Conservation (phyloP, 2,329 filamentous ascomycete species). For the Pseudogymnoascus sp. region DNA sequence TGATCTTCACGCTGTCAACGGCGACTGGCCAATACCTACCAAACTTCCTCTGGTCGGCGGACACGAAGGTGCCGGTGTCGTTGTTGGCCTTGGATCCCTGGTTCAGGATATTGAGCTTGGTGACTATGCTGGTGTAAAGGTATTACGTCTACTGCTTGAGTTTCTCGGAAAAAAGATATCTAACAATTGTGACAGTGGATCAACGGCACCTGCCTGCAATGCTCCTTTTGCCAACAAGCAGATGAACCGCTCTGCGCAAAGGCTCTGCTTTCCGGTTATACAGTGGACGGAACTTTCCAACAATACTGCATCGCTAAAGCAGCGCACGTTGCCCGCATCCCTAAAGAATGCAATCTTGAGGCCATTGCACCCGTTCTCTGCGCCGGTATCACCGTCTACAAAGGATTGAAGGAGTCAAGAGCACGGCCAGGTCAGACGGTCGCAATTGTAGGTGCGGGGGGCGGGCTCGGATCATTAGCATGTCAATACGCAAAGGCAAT, state of each 20-base stretch:
- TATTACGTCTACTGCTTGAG: background rate
- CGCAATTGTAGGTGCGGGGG: constrained; percentile 79
- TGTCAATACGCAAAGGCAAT: constrained; percentile 87
- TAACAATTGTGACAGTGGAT: constrained; percentile 51
- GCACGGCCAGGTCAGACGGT: constrained; percentile 67
- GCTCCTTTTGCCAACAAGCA: constrained; percentile 71
- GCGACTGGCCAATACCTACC: constrained; percentile 78
- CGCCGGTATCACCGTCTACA: constrained; percentile 83
- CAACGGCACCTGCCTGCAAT: constrained; percentile 77
- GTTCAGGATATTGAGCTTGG: constrained; percentile 74
- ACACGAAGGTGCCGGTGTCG: constrained; percentile 70
- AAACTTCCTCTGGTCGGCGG: constrained; percentile 84
- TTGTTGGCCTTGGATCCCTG: constrained; percentile 71
- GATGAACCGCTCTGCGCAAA: constrained; percentile 79
- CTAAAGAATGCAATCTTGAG: constrained; percentile 68
- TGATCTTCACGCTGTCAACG: constrained; percentile 55
- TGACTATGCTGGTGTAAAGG: constrained; percentile 76
- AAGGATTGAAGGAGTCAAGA: constrained; percentile 79
- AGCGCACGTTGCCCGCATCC: constrained; percentile 78
- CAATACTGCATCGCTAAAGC: constrained; percentile 86
- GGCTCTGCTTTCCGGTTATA: constrained; percentile 77
- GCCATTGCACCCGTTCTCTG: constrained; percentile 76
- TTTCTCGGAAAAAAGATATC: background rate
- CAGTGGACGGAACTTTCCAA: constrained; percentile 88
- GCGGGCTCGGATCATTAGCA: constrained; percentile 71